phyloP scores from a whole-genome alignment of 2,329 filamentous ascomycete species.

The Colletotrichum viniferum region DNA sequence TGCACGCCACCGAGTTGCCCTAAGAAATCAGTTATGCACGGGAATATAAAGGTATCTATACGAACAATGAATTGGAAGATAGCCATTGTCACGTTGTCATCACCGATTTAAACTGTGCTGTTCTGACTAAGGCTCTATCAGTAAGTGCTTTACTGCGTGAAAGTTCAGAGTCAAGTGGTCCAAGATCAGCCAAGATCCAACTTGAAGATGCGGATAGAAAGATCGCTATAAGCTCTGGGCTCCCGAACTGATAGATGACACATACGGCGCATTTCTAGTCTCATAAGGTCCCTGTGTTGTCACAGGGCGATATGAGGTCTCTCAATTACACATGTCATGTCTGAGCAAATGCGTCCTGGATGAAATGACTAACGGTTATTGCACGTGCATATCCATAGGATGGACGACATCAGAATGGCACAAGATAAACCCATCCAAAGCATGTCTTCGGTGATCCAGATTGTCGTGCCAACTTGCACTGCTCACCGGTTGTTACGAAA shows the following conservation, averaged over 20 bases:
- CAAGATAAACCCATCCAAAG: neutral
- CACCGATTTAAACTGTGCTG: neutral
- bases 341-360: neutral
- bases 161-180: neutral
- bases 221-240: neutral
- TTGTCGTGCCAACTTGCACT: accelerated
- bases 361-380: neutral
- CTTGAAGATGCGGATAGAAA: neutral
- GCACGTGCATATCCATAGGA: neutral
- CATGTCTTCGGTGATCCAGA: neutral
- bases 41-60: neutral
- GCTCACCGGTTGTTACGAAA: neutral
- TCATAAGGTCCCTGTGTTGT: neutral
- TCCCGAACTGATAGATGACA: neutral
- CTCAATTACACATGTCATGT: neutral
- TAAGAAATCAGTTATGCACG: neutral
- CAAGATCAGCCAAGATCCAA: neutral
- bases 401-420: neutral
- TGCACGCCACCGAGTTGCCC: accelerated
- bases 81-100: neutral
- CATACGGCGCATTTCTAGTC: neutral
- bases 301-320: neutral
- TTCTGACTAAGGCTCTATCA: neutral
- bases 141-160: neutral
- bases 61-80: neutral